These are phyloP conservation scores for Rutstroemia sp. DNA, from an alignment of 2,329 filamentous ascomycete species.

Conservation along the genomic window DNA sequence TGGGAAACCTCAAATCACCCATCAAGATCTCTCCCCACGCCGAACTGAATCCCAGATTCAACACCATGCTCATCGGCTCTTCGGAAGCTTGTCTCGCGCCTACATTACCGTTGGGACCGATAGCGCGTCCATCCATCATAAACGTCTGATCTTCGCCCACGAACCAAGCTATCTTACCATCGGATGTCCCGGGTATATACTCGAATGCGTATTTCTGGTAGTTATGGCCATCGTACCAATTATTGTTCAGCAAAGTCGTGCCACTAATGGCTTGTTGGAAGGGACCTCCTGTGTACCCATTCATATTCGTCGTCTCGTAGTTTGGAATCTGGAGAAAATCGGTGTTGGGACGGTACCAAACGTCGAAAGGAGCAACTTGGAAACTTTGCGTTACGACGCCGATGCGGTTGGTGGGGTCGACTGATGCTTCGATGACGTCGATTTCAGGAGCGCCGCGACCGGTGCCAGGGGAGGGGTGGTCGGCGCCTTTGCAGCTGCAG, in stretches of 20 bases:
- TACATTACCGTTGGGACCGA: slow-evolving; percentile 47
- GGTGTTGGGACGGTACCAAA: slow-evolving; percentile 44
- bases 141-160: slow-evolving; percentile 44
- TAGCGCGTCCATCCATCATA: slow-evolving; percentile 42
- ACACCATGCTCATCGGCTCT: slow-evolving; percentile 46
- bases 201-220: slow-evolving; percentile 51
- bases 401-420: slow-evolving; percentile 30
- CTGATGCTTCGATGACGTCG: slow-evolving; percentile 58
- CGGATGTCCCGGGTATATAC: slow-evolving; percentile 39
- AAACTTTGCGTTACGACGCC: slow-evolving; percentile 32
- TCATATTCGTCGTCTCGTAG: slow-evolving; percentile 39
- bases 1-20: slow-evolving; percentile 38
- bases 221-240: slow-evolving; percentile 45
- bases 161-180: slow-evolving; percentile 43
- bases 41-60: slow-evolving; percentile 45
- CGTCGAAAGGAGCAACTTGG: slow-evolving; percentile 34
- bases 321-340: slow-evolving; percentile 44
- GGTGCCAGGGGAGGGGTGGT: slow-evolving; percentile 58
- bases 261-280: slow-evolving; percentile 50
- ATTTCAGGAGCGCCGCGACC: slow-evolving; percentile 63
- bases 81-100: slow-evolving; percentile 39
- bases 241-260: slow-evolving; percentile 45
- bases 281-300: slow-evolving; percentile 45
- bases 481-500: slow-evolving; percentile 54
- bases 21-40: slow-evolving; percentile 42